phyloP scores from a whole-genome alignment of 345 rosid species.

The Streptanthus diversifolius region DNA sequence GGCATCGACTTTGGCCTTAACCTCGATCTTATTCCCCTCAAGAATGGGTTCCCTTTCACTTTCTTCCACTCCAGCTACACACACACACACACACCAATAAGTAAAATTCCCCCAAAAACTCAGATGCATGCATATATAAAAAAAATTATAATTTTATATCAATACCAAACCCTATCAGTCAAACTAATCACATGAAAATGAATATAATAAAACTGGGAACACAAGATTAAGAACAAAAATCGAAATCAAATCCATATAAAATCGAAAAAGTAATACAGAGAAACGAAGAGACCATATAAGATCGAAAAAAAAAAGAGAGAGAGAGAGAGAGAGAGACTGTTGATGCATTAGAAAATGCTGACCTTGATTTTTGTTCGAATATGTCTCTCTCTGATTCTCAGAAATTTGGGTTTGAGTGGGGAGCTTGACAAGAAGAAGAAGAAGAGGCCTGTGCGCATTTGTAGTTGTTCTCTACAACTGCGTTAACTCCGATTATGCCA shows the following conservation, averaged over 20 bases:
- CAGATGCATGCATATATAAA: constrained; percentile 19
- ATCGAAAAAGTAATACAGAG: too few relatives aligned
- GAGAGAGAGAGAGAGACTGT: background rate
- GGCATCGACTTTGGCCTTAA: constrained; percentile 59
- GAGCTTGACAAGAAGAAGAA: constrained; percentile 8
- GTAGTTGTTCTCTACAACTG: constrained; percentile 10
- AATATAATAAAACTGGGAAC: background rate
- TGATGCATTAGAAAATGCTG: constrained; percentile 8
- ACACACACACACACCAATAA: background rate
- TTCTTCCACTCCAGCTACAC: constrained; percentile 78
- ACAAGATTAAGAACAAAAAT: background rate
- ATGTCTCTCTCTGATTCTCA: background rate
- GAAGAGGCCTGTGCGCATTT: constrained; percentile 6
- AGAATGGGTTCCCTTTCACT: constrained; percentile 67
- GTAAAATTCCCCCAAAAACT: background rate
- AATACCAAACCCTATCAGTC: background rate
- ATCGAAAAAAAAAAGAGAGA: background rate
- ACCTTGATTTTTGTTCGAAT: constrained; percentile 12
- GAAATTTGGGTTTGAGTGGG: constrained; percentile 1
- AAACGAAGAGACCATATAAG: background rate
- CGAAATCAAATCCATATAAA: background rate
- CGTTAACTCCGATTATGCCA: constrained; percentile 13
- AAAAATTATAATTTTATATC: background rate
- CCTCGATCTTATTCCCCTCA: constrained; percentile 43
- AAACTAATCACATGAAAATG: background rate